Evolutionary conservation across 768 basidiomycete genomes (phyloP), one percentile per base, ranked within the genome.

Genomic region (Mrakia frigida): DNA sequence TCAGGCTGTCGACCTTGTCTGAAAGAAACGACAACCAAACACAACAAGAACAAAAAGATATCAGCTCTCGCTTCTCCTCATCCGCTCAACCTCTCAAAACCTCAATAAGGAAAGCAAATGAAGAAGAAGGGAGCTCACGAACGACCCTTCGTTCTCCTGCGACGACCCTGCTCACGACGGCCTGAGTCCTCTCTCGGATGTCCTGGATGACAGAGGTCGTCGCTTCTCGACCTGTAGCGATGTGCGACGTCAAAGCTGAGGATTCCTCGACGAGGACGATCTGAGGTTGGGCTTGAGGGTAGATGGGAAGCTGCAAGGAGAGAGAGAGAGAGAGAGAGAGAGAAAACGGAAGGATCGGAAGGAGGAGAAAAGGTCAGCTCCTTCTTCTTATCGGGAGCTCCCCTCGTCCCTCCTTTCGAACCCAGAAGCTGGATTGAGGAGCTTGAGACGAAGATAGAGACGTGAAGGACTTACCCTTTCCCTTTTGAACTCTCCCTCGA

Each of bases 1-100:
- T 84, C 80, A 98, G 88, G 9, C 90, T 88, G 83, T 94, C 94
- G 43, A 98, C 85, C 78, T 93, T 90, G 77, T 86, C 94, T 96
- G 82, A 31, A 61, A 60, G 23, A 21, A 13, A 60, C 56, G 13
- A 31, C 18, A 37, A 71, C 43, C n/a, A n/a, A n/a, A n/a, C n/a
- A n/a, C n/a, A n/a, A n/a, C n/a, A n/a, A n/a, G n/a, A 70, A 63
- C 68, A 56, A 72, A 28, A 37, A 3, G n/a, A 31, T 10, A 39
- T 28, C 43, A 53, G 21, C 31, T 28, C 41, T 35, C 4, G 28
- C 50, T 18, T 16, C 59, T 25, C 39, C 23, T 33, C 14, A 21
- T 9, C 9, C 35, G 46, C 16, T 2, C 41, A 53, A n/a, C 0
- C 0, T 0, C 6, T n/a, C n/a, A n/a, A 18, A 31, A 13, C 0